A percentile compares a stretch with the other conserved stretches of the same genome.
Evolutionary conservation across 2,329 filamentous ascomycete species (phyloP).

Genomic region (Phyllosticta capitalensis): DNA sequence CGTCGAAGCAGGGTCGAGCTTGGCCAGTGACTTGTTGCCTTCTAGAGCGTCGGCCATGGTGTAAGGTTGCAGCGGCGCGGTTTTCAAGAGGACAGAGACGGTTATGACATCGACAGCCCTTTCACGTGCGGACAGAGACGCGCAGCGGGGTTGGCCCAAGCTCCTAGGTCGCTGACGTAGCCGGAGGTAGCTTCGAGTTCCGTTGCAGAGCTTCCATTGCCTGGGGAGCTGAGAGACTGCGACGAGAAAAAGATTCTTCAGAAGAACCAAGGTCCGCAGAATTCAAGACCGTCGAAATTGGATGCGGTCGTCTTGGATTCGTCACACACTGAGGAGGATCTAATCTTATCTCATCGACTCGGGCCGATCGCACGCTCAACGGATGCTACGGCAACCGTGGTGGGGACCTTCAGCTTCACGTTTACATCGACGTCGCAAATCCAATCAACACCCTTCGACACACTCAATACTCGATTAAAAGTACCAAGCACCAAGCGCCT

Average conservation of each 20-base stretch:
- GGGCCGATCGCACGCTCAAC: background rate
- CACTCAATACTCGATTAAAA: background rate
- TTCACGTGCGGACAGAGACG: slow-evolving; percentile 2
- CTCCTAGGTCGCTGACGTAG: background rate
- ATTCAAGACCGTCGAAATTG: background rate
- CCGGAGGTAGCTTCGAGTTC: background rate
- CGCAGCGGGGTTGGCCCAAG: slow-evolving; percentile 6
- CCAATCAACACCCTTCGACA: background rate
- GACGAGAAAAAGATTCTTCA: no score
- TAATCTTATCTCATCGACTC: background rate
- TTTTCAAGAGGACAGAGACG: background rate
- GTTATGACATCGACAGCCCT: slow-evolving; percentile 6
- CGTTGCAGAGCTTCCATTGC: no score
- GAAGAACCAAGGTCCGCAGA: background rate
- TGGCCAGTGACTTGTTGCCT: slow-evolving; percentile 16
- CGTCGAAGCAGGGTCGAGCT: slow-evolving; percentile 16
- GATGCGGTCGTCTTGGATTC: background rate
- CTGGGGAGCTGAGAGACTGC: no score
- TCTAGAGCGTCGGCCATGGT: slow-evolving; percentile 3
- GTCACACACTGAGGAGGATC: background rate
- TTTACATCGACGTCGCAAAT: background rate
- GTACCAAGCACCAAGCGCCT: background rate
- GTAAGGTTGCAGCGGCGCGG: background rate
- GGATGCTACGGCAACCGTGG: background rate
- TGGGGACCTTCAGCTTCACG: background rate